These are phyloP conservation scores for Acrasis kona DNA, from an alignment of 78 protist species.

Conservation along the genomic window DNA sequence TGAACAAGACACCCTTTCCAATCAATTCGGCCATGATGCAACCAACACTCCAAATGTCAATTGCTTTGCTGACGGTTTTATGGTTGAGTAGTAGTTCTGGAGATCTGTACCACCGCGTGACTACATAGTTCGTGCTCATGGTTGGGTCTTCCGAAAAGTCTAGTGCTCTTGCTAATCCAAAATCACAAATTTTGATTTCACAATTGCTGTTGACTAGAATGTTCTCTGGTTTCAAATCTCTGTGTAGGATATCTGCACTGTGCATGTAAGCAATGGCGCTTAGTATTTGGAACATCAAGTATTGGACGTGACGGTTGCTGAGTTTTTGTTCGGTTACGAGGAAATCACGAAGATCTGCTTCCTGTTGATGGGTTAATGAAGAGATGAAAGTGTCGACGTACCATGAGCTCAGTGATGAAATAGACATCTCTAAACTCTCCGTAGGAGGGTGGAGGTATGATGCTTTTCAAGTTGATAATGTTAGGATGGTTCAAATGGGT, in stretches of 20 bases:
- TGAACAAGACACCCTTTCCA: slow-evolving; percentile 18
- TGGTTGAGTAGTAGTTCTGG: slow-evolving; percentile 42
- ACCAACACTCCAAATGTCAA: slow-evolving; percentile 76
- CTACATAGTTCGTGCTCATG: slow-evolving; percentile 32
- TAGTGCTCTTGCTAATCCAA: slow-evolving; percentile 56
- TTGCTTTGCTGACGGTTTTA: slow-evolving; percentile 15
- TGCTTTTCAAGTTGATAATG: too few species aligned
- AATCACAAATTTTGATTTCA: slow-evolving; percentile 43
- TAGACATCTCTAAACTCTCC: too few species aligned
- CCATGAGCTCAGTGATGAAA: too few species aligned
- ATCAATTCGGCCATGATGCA: slow-evolving; percentile 73
- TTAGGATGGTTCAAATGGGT: too few species aligned
- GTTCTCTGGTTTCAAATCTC: slow-evolving; percentile 53
- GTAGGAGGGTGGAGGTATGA: too few species aligned
- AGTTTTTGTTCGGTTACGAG: too few species aligned
- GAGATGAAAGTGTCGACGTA: too few species aligned
- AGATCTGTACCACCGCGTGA: slow-evolving; percentile 38
- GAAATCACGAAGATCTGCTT: too few species aligned
- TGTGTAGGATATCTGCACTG: slow-evolving; percentile 20
- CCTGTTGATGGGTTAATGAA: too few species aligned
- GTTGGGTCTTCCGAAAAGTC: background rate
- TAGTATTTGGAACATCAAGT: slow-evolving; percentile 34
- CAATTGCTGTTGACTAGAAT: too few species aligned
- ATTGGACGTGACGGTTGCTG: too few species aligned
- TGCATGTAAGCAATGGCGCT: slow-evolving; percentile 43